Base-by-base conservation (phyloP, 2,329 filamentous ascomycete genomes). In the Neofusicoccum kwambonambiense region DNA sequence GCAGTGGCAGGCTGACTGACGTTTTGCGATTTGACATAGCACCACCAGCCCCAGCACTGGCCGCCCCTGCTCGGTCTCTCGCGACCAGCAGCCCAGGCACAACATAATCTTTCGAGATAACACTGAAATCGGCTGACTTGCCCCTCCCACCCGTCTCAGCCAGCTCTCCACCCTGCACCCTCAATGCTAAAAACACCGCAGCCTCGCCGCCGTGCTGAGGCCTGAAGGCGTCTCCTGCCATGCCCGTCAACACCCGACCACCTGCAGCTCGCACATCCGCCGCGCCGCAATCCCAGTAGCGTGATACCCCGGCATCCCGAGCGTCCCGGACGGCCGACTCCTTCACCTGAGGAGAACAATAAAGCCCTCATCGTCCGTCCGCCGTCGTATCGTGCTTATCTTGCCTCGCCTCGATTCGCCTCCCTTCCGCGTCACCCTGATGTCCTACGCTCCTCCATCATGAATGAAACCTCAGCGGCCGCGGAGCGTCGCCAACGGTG, bases 51-150 rank as follows among this genome's bases (percentile, higher is more conserved):
- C 47, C 22, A 49, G 61, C 56, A 60, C 56, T 34, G 54, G 22
- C 5, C 13, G 7, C 6, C 39, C 37, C 45, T n/a, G 31, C 45
- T 19, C 61, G 27, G 60, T 34, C 57, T 49, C 58, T 31, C 58
- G 15, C 37, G 27, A 63, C 35, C 12, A 15, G 11, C 12, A n/a
- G 13, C 35, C 42, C n/a, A 6, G 12, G 19, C n/a, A 47, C 57
- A 42, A 19, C 58, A 50, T 62, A n/a, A 52, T 62, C 61, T 54
- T 64, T 64, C 50, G 61, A 64, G 49, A 47, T 64, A 56, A 52
- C 61, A 64, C 31, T 56, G 39, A 45, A 22, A 64, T 64, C 50
- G 61, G 17, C 37, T 64, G 61, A 64, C 51, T 56, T n/a, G 50
- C 41, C 61, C 39, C 61, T 56, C 41, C 39, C 39, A 12, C 9